These are phyloP conservation scores for Tagetes erecta DNA, from an alignment of 129 eudicot genomes.

Conservation along the genomic window DNA sequence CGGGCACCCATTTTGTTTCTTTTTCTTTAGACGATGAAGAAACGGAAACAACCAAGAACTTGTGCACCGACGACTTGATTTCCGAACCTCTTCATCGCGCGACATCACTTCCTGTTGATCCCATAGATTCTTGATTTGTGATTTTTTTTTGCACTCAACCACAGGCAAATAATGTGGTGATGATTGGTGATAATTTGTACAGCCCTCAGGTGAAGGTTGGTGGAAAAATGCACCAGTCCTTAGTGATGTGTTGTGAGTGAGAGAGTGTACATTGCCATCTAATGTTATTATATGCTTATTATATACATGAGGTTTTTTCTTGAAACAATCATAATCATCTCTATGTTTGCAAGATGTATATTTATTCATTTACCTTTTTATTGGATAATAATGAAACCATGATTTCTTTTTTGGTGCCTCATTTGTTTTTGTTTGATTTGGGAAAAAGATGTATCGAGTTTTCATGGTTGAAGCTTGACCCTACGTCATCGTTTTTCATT, in stretches of 20 bases:
- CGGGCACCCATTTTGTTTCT: conserved; percentile 7
- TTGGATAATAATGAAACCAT: background rate
- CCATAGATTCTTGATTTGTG: conserved; percentile 11
- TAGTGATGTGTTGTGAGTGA: conserved; percentile 31
- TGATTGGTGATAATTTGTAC: conserved; percentile 29
- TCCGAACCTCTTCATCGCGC: background rate
- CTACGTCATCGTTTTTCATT: too few species aligned
- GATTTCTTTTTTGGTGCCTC: background rate
- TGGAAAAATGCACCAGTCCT: conserved; percentile 15
- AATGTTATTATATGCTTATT: conserved; percentile 19
- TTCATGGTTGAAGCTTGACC: too few species aligned
- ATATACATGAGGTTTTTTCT: conserved; percentile 22
- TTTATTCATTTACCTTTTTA: conserved; percentile 21
- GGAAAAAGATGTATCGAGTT: too few species aligned
- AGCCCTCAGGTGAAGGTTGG: conserved; percentile 29
- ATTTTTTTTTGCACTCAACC: conserved; percentile 10
- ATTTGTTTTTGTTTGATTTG: background rate
- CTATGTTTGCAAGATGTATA: conserved; percentile 16
- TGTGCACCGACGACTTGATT: background rate
- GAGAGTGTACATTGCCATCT: conserved; percentile 41
- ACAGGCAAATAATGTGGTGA: conserved; percentile 24
- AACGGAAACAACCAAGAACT: conserved; percentile 4
- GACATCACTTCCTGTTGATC: conserved; percentile 10
- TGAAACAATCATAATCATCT: background rate
- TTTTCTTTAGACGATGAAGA: conserved; percentile 8